Evolutionary conservation across 495 filamentous ascomycete genomes (phyloP).

Genomic region (Penicillium ochrochloron): DNA sequence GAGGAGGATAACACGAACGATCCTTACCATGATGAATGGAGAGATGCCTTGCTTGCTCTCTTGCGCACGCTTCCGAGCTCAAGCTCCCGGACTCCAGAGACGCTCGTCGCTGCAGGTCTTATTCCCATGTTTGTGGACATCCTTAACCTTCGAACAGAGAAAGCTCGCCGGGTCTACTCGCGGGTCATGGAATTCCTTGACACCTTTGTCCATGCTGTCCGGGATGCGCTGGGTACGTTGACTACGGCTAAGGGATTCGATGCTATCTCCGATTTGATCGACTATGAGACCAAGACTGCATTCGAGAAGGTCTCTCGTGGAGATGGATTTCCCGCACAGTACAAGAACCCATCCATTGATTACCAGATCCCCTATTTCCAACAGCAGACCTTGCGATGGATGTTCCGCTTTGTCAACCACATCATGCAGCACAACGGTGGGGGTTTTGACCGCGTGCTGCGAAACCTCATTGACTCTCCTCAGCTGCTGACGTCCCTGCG

Average conservation of each 20-base stretch:
- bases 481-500: conserved; percentile 77
- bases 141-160: conserved; percentile 78
- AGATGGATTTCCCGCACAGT: conserved; percentile 73
- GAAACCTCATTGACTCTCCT: conserved; percentile 94
- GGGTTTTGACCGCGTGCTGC: conserved; percentile 83
- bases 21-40: conserved; percentile 77
- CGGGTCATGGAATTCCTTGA: conserved; percentile 86
- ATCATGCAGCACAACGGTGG: conserved; percentile 86
- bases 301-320: conserved; percentile 65
- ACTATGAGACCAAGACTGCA: conserved; percentile 75
- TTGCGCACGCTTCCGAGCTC: conserved; percentile 73
- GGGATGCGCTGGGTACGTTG: conserved; percentile 78
- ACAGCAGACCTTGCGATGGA: conserved; percentile 88
- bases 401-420: conserved; percentile 95
- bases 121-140: conserved; percentile 90
- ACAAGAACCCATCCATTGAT: conserved; percentile 82
- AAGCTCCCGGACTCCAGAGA: conserved; percentile 69
- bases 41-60: conserved; percentile 83
- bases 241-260: conserved; percentile 82
- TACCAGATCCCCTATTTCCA: conserved; percentile 91
- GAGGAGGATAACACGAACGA: conserved; percentile 62
- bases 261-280: conserved; percentile 80
- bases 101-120: conserved; percentile 82
- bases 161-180: conserved; percentile 80
- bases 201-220: conserved; percentile 77